Conservation (phyloP, 805 yeast genomes). For the Pichia paraexigua region DNA sequence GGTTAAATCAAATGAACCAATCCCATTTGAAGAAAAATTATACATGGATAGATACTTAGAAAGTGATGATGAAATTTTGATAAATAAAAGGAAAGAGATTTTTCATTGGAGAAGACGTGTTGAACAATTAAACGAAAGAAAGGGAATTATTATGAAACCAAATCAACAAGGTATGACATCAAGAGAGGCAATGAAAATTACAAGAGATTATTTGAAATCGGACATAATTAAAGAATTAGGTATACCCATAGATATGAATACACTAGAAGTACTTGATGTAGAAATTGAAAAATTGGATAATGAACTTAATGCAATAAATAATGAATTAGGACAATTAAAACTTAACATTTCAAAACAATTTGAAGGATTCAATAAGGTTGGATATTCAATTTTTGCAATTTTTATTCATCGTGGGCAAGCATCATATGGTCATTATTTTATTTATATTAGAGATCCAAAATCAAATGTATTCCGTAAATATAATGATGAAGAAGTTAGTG, state of each 20-base stretch:
- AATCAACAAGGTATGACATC: slow-evolving; percentile 45
- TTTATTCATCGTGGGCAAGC: slow-evolving; percentile 96
- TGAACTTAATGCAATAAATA: slow-evolving; percentile 33
- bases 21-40: slow-evolving; percentile 69
- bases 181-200: slow-evolving; percentile 45
- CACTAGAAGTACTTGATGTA: slow-evolving; percentile 39
- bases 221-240: slow-evolving; percentile 30
- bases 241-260: slow-evolving; percentile 34
- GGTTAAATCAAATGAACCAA: slow-evolving; percentile 73
- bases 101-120: slow-evolving; percentile 57
- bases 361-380: slow-evolving; percentile 49
- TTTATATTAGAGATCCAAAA: slow-evolving; percentile 74
- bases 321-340: slow-evolving; percentile 38
- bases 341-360: slow-evolving; percentile 52
- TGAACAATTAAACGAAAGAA: slow-evolving; percentile 34
- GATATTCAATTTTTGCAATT: slow-evolving; percentile 81
- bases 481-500: slow-evolving; percentile 92
- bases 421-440: slow-evolving; percentile 95
- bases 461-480: slow-evolving; percentile 73
- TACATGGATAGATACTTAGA: slow-evolving; percentile 86
- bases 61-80: slow-evolving; percentile 50
- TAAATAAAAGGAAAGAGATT: slow-evolving; percentile 47
- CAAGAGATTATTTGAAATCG: slow-evolving; percentile 48
- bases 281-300: slow-evolving; percentile 41
- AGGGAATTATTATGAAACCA: slow-evolving; percentile 33